A percentile compares a stretch with the other conserved stretches of the same genome.
Conservation (phyloP, 106 monocot genomes). For the Dendrobium chrysotoxum region DNA sequence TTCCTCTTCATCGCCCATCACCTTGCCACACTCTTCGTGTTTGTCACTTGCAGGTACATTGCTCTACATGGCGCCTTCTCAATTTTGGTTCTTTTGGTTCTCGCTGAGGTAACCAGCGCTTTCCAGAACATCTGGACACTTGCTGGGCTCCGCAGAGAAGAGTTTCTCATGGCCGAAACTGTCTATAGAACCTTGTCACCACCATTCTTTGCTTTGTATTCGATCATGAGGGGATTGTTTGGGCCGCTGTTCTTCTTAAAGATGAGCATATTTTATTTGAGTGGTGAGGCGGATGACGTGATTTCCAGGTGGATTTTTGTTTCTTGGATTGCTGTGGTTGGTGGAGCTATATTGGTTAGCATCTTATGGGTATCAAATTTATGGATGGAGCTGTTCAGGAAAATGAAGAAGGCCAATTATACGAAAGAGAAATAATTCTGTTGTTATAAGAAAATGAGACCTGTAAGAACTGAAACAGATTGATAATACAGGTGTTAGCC, state of each 20-base stretch:
- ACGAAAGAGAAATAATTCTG: constrained; percentile 34
- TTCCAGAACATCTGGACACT: constrained; percentile 94
- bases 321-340: constrained; percentile 86
- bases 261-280: constrained; percentile 67
- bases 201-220: constrained; percentile 70
- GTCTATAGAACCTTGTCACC: constrained; percentile 45
- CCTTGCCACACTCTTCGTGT: constrained; percentile 92
- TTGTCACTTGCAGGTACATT: constrained; percentile 71
- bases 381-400: constrained; percentile 67
- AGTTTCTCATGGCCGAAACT: constrained; percentile 33
- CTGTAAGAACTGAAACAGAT: background rate
- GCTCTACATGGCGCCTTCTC: constrained; percentile 68
- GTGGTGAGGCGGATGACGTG: constrained; percentile 47
- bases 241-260: constrained; percentile 80
- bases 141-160: constrained; percentile 42
- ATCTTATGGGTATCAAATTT: constrained; percentile 74
- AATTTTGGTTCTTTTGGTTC: constrained; percentile 59
- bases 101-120: constrained; percentile 77
- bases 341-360: constrained; percentile 72
- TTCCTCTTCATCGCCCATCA: constrained; percentile 90
- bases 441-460: background rate
- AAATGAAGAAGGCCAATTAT: constrained; percentile 13
- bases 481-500: background rate
- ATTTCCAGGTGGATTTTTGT: constrained; percentile 73
- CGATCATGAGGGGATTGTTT: constrained; percentile 52